These are phyloP conservation scores for Exophiala xenobiotica DNA, from an alignment of 2,329 filamentous ascomycete genomes.

Conservation along the genomic window DNA sequence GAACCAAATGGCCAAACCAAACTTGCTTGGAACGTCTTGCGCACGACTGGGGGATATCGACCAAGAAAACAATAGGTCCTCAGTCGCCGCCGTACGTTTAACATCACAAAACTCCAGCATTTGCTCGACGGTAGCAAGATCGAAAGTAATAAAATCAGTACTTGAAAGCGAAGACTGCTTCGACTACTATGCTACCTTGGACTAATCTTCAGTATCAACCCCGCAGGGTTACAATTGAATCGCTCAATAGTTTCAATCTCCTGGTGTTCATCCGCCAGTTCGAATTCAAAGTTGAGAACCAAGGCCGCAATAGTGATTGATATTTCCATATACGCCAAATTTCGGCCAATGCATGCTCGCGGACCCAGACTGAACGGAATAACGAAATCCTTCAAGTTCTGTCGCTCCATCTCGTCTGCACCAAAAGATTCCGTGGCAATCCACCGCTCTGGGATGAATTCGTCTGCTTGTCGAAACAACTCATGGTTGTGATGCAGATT, in stretches of 20 bases:
- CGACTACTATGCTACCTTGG: too few species aligned
- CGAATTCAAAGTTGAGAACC: constrained; percentile 2
- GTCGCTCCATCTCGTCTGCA: not conserved
- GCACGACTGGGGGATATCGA: constrained; percentile 1
- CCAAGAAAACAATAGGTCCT: not conserved
- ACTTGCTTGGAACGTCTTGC: constrained; percentile 5
- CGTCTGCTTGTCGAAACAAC: not conserved
- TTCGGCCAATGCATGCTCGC: constrained; percentile 9
- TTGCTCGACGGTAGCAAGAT: too few species aligned
- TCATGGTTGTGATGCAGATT: constrained; percentile 2
- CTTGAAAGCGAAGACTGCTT: too few species aligned
- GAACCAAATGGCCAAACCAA: constrained; percentile 7
- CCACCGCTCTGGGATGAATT: constrained; percentile 9
- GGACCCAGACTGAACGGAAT: constrained; percentile 8
- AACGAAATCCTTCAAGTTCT: not conserved
- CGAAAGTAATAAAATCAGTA: not conserved
- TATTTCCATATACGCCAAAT: constrained; percentile 10
- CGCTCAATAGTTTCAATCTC: not conserved
- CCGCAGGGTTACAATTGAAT: not conserved
- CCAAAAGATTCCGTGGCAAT: not conserved
- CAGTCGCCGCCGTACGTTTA: not conserved
- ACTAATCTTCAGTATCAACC: not conserved
- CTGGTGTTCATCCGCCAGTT: not conserved
- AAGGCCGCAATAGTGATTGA: constrained; percentile 5
- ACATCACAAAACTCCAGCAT: not conserved